Evolutionary conservation across 768 basidiomycete genomes (phyloP).

Genomic region (Hemileccinum impolitum): DNA sequence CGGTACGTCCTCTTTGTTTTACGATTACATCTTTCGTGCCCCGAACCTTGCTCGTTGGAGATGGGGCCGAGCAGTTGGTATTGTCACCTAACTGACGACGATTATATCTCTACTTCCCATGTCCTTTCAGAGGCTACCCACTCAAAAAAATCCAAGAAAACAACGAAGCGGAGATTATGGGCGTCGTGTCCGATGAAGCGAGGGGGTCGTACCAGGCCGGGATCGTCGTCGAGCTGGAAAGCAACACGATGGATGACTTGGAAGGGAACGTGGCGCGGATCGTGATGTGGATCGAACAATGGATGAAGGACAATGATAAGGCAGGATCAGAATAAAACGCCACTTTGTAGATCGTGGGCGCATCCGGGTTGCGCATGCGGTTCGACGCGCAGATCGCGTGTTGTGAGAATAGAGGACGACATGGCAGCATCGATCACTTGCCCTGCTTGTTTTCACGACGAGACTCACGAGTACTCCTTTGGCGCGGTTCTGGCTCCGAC

Average conservation of each 20-base stretch:
- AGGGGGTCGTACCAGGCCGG: conserved; percentile 79
- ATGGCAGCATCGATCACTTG: not conserved
- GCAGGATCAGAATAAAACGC: not conserved
- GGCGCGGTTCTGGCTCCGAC: no score
- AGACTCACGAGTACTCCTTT: no score
- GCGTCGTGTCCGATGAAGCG: conserved; percentile 86
- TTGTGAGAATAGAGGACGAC: no score
- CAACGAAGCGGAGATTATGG: conserved; percentile 98
- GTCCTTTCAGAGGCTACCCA: conserved; percentile 63
- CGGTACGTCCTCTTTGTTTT: conserved; percentile 50
- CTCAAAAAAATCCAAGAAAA: conserved; percentile 97
- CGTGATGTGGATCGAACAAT: conserved; percentile 80
- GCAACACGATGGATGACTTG: conserved; percentile 74
- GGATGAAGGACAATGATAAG: conserved; percentile 42
- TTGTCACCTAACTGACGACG: not conserved
- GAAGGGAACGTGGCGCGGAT: conserved; percentile 86
- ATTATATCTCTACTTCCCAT: not conserved
- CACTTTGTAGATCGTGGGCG: not conserved
- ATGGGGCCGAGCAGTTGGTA: no score
- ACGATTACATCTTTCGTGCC: no score
- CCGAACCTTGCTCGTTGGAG: no score
- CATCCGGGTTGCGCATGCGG: no score
- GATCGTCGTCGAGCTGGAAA: conserved; percentile 82
- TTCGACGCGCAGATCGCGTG: no score
- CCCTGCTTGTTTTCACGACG: not conserved